A percentile compares a stretch with the other conserved stretches of the same genome.
Conservation (phyloP, 257 asterid genomes). For the Voacanga thouarsii region DNA sequence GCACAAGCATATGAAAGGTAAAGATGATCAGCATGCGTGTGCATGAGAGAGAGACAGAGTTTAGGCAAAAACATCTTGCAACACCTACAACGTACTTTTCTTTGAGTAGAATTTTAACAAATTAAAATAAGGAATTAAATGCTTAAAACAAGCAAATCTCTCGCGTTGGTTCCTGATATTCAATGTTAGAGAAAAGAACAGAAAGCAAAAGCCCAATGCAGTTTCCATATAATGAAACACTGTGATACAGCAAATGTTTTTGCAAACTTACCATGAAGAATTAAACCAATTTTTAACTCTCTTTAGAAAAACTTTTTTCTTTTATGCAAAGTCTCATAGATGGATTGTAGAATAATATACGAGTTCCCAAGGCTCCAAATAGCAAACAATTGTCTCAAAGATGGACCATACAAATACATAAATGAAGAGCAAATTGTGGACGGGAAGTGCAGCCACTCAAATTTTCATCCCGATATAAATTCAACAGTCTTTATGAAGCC, state of each 20-base stretch:
- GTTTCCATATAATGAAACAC: background rate
- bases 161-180: background rate
- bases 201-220: background rate
- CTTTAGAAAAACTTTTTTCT: no score
- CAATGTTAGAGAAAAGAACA: background rate
- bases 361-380: background rate
- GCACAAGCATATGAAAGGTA: background rate
- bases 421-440: background rate
- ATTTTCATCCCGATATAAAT: background rate
- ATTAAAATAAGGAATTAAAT: background rate
- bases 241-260: background rate
- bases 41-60: background rate
- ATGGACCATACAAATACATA: background rate
- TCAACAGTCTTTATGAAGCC: conserved; percentile 11
- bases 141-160: background rate
- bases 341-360: background rate
- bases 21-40: background rate
- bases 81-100: background rate
- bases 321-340: background rate
- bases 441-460: background rate
- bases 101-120: background rate
- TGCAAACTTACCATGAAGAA: background rate
- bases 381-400: background rate
- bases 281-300: no score
- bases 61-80: background rate